Base-by-base conservation (phyloP, 768 basidiomycete species). In the Mycena capillaripes region DNA sequence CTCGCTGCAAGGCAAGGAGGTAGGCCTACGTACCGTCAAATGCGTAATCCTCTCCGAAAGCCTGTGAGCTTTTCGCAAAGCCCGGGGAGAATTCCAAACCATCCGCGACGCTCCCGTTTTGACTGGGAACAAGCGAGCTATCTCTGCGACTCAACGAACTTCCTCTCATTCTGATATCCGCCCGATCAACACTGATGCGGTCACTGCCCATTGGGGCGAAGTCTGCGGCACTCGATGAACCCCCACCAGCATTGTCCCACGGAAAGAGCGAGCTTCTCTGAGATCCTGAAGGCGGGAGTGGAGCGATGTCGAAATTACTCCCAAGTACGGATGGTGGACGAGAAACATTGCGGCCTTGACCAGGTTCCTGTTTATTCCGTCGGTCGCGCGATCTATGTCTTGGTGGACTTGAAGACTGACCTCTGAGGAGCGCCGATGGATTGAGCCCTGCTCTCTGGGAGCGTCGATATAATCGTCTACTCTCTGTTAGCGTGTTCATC, bases 231-330 rank as follows among this genome's bases (percentile, higher is more conserved):
- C 88, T 90, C 1, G 92, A 92, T 61, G 91, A 93, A 46, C 84
- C 85, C 7, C 87, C 83, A 4, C 91, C 92, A 6, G 93, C 94
- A 78, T 95, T 88, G 77, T 95, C 93, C 94, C 94, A 96, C 7
- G 95, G 94, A 78, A 95, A 95, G 34, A 95, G 78, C 11, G 91
- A 90, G 73, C 90, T 93, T 38, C 87, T 85, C 76, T 94, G 93
- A 23, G 93, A 93, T 32, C 84, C 88, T 55, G 84, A 82, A 48
- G 81, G 79, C 36, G 80, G 79, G 46, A 84, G 78, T 12, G 80
- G 74, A 40, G 80, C 84, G 7, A 86, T 70, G 53, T 88, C 87
- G 59, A 89, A 81, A 68, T 89, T 82, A 58, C 85, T 87, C 42
- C 86, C 89, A 29, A 88, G 70, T 11, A 85, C 76, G 48, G 89